These are phyloP conservation scores for Penicillium concentricum DNA, from an alignment of 2,329 filamentous ascomycete genomes.

Conservation along the genomic window DNA sequence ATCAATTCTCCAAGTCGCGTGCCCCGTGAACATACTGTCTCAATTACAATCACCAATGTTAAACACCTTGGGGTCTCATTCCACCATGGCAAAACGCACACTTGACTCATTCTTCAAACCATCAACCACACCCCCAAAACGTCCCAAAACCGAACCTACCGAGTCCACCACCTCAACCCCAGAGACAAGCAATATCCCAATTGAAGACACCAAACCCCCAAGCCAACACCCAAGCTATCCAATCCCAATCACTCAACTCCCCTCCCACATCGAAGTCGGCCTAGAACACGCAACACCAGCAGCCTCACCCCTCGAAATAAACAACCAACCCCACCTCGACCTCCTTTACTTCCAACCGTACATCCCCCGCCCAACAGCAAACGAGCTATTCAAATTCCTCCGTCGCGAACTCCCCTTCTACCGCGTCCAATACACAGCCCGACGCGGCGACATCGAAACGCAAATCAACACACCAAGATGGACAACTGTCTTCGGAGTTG, in stretches of 20 bases:
- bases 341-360: slow-evolving; percentile 75
- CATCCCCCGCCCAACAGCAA: slow-evolving; percentile 57
- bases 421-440: slow-evolving; percentile 70
- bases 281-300: slow-evolving; percentile 45
- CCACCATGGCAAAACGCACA: slow-evolving; percentile 55
- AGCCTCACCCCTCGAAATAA: slow-evolving; percentile 56
- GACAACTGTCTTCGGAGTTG: slow-evolving; percentile 61
- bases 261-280: slow-evolving; percentile 36
- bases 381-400: slow-evolving; percentile 67
- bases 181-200: background rate
- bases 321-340: slow-evolving; percentile 68
- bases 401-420: slow-evolving; percentile 73
- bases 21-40: background rate
- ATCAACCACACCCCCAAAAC: slow-evolving; percentile 44
- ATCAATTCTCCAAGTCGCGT: slow-evolving; percentile 1
- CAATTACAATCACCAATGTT: background rate
- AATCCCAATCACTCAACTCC: slow-evolving; percentile 51
- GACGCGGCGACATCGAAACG: slow-evolving; percentile 61
- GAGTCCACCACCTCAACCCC: background rate
- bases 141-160: slow-evolving; percentile 27
- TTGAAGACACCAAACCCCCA: slow-evolving; percentile 5
- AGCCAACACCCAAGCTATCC: slow-evolving; percentile 55
- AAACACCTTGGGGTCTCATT: too few relatives aligned
- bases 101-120: slow-evolving; percentile 68
- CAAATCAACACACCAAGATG: slow-evolving; percentile 63